Conservation (phyloP, 2,329 filamentous ascomycete genomes). For the Cryphonectria radicalis region DNA sequence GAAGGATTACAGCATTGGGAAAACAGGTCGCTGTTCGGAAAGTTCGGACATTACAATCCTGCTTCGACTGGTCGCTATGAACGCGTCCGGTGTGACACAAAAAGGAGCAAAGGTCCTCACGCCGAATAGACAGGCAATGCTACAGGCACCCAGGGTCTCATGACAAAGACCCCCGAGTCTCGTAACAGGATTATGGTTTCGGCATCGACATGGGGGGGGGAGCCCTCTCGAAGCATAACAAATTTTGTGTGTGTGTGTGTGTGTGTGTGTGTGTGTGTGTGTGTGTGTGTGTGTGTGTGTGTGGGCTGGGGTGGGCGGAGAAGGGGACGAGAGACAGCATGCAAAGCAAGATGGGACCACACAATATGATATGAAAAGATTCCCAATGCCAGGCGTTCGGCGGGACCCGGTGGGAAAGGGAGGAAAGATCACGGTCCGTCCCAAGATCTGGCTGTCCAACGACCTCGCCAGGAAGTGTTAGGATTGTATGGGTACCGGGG, state of each 20-base stretch:
- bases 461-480: not conserved
- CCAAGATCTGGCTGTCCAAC: not conserved
- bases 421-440: not conserved
- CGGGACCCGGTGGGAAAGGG: not conserved
- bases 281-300: no score
- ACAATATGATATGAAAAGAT: not conserved
- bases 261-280: no score
- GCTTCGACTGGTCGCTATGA: slow-evolving; percentile 10
- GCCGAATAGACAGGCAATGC: not conserved
- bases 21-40: not conserved
- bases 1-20: slow-evolving; percentile 10
- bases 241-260: no score
- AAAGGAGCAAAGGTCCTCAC: not conserved
- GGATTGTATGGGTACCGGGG: not conserved
- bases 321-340: not conserved
- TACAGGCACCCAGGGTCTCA: not conserved
- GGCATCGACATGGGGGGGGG: not conserved
- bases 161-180: not conserved
- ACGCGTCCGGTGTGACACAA: slow-evolving; percentile 9
- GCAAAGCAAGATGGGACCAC: not conserved
- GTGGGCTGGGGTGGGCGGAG: not conserved
- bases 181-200: not conserved
- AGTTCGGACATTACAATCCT: not conserved
- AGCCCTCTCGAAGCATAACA: not conserved
- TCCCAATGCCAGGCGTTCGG: slow-evolving; percentile 2